Evolutionary conservation across 495 filamentous ascomycete species (phyloP).

Genomic region (Podospora australis): DNA sequence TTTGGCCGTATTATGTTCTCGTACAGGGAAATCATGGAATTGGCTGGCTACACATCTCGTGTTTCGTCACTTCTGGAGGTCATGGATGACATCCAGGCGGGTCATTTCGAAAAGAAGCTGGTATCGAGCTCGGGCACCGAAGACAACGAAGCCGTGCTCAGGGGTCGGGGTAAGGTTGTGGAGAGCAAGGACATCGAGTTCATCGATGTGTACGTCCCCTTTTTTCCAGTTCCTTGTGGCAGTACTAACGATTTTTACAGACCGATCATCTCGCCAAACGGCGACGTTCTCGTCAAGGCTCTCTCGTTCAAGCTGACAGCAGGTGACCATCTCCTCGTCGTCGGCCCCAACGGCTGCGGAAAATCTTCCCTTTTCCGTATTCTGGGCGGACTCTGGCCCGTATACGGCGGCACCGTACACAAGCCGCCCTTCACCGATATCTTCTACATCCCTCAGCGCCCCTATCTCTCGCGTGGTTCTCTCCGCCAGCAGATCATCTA

Average conservation of each 20-base stretch:
- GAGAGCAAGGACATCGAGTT: constrained; percentile 84
- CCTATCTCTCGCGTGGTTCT: constrained; percentile 82
- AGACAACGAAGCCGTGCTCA: constrained; percentile 70
- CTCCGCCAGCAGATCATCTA: constrained; percentile 96
- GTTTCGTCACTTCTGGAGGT: constrained; percentile 85
- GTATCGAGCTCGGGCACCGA: constrained; percentile 79
- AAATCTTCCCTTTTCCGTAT: constrained; percentile 96
- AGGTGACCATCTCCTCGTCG: constrained; percentile 86
- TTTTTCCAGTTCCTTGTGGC: background rate
- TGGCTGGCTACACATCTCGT: constrained; percentile 90
- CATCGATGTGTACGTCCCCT: constrained; percentile 55
- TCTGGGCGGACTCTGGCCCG: constrained; percentile 95
- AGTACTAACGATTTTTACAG: constrained; percentile 12
- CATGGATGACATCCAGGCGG: constrained; percentile 85
- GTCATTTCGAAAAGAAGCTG: constrained; percentile 90
- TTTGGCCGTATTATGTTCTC: constrained; percentile 97
- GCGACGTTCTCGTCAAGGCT: constrained; percentile 76
- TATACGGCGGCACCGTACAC: constrained; percentile 86
- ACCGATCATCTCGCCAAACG: constrained; percentile 96
- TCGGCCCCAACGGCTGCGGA: constrained; percentile 94
- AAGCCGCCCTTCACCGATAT: constrained; percentile 87
- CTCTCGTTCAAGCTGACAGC: constrained; percentile 81
- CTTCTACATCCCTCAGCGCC: constrained; percentile 96
- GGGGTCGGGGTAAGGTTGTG: constrained; percentile 66
- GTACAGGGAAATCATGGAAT: constrained; percentile 92